A percentile compares a stretch with the other conserved stretches of the same genome.
Evolutionary conservation across 2,329 filamentous ascomycete genomes (phyloP).

Genomic region (Penicillium nordicum): DNA sequence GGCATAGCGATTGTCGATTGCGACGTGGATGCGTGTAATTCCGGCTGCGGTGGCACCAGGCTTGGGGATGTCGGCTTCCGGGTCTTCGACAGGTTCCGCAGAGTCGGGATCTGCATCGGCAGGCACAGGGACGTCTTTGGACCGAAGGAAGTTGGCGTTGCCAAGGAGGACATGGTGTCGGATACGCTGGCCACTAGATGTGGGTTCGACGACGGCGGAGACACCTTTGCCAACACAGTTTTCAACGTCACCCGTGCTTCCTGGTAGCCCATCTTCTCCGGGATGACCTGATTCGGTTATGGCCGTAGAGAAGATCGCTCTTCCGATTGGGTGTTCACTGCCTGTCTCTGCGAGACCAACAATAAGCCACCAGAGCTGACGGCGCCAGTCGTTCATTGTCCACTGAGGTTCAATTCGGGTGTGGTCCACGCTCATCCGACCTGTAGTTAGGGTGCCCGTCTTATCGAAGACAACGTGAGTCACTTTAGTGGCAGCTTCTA

Average conservation of each 20-base stretch:
- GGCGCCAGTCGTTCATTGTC: slow-evolving; percentile 64
- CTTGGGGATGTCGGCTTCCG: slow-evolving; percentile 29
- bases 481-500: slow-evolving; percentile 87
- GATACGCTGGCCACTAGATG: slow-evolving; percentile 61
- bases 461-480: slow-evolving; percentile 92
- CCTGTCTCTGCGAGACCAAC: slow-evolving; percentile 93
- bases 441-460: slow-evolving; percentile 89
- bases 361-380: slow-evolving; percentile 87
- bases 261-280: slow-evolving; percentile 71
- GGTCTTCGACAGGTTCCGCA: slow-evolving; percentile 16
- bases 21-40: slow-evolving; percentile 86
- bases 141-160: slow-evolving; percentile 72
- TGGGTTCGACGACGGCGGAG: slow-evolving; percentile 74
- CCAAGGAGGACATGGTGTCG: slow-evolving; percentile 80
- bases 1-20: slow-evolving; percentile 75
- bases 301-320: slow-evolving; percentile 73
- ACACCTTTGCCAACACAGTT: slow-evolving; percentile 82
- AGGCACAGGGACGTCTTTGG: slow-evolving; percentile 60
- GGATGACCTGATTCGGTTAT: slow-evolving; percentile 71
- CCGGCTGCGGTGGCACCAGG: slow-evolving; percentile 53
- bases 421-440: slow-evolving; percentile 88
- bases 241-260: slow-evolving; percentile 79
- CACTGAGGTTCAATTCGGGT: slow-evolving; percentile 65
- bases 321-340: slow-evolving; percentile 94
- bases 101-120: slow-evolving; percentile 39